These are phyloP conservation scores for Brettanomyces sp. DNA, from an alignment of 805 yeast genomes.

Conservation along the genomic window DNA sequence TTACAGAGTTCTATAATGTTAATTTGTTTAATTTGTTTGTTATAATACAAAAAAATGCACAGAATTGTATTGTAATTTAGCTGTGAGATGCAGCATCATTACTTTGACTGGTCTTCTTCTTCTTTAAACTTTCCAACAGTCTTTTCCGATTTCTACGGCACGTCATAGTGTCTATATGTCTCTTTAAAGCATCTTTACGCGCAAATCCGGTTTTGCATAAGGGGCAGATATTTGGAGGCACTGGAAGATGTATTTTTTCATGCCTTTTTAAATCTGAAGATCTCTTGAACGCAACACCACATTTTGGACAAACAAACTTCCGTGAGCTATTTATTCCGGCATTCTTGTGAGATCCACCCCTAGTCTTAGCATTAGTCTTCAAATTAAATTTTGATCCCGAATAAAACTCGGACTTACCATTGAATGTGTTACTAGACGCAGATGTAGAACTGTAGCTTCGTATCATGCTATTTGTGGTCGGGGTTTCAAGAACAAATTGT, in stretches of 20 bases:
- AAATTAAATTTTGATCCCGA: background rate
- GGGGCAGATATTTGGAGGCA: conserved; percentile 68
- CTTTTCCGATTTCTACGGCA: conserved; percentile 65
- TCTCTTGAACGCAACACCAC: conserved; percentile 56
- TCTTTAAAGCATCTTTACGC: conserved; percentile 69
- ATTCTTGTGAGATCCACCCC: background rate
- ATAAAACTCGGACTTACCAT: background rate
- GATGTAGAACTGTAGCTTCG: background rate
- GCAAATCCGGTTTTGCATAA: conserved; percentile 79
- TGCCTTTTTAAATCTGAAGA: conserved; percentile 66
- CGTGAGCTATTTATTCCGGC: background rate
- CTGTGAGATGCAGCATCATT: background rate
- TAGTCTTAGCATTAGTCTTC: background rate
- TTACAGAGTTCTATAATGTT: background rate
- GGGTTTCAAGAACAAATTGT: conserved; percentile 2
- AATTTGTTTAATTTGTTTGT: background rate
- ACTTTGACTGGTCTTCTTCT: conserved; percentile 6
- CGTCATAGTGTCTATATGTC: conserved; percentile 67
- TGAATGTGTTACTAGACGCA: background rate
- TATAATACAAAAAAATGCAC: background rate
- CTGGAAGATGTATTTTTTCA: conserved; percentile 62
- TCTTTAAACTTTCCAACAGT: conserved; percentile 15
- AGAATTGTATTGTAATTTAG: background rate
- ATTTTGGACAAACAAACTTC: conserved; percentile 41
- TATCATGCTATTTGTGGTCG: background rate